Conservation (phyloP, 176 grass and related monocot genomes). For the Lolium multiflorum region DNA sequence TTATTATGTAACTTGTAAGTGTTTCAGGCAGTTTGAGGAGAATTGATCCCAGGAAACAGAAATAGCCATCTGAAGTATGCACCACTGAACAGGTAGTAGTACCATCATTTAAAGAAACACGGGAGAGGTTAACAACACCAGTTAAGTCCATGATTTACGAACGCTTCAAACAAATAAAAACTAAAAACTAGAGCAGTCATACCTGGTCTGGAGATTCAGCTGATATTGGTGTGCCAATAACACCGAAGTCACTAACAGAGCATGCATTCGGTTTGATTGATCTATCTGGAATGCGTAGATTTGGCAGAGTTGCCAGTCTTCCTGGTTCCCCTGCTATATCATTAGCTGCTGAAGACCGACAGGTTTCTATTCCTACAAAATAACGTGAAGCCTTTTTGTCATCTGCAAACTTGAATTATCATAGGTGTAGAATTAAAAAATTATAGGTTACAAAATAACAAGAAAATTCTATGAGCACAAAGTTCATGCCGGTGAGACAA, state of each 20-base stretch:
- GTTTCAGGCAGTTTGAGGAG: not conserved
- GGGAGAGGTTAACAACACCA: not conserved
- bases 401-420: conserved; percentile 9
- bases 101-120: not conserved
- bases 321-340: conserved; percentile 50
- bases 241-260: conserved; percentile 52
- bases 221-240: conserved; percentile 44
- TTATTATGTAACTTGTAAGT: not conserved
- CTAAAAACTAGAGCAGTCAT: conserved; percentile 33
- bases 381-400: conserved; percentile 30
- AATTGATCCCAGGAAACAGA: not conserved
- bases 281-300: conserved; percentile 42
- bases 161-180: not conserved
- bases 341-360: conserved; percentile 40
- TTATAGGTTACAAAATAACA: not conserved
- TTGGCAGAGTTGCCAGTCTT: conserved; percentile 40
- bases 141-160: not conserved
- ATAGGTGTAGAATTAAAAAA: not conserved
- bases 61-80: not conserved
- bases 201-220: conserved; percentile 64
- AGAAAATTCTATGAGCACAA: not conserved
- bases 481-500: not conserved
- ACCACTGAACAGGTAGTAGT: not conserved
- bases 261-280: conserved; percentile 46
- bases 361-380: conserved; percentile 47